Conservation (phyloP, 306 rosid species). For the Prinsepia uniflora region DNA sequence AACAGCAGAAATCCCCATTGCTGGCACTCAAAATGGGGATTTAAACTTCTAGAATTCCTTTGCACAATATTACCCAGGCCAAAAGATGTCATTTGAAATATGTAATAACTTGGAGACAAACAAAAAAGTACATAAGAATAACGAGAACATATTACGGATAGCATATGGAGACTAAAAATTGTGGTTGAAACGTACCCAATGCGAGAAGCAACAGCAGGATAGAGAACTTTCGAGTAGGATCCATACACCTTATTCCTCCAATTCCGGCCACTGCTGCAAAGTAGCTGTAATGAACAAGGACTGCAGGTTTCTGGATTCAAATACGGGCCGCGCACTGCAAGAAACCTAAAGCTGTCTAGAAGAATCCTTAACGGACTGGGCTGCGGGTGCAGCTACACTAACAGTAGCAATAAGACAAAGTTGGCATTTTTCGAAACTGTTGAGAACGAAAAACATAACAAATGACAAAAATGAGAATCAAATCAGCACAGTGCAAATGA, state of each 20-base stretch:
- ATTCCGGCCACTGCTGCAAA: constrained; percentile 30
- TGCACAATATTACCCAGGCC: not conserved
- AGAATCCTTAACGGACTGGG: too few species aligned
- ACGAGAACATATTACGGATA: not conserved
- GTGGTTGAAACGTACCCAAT: constrained; percentile 42
- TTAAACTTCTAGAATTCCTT: not conserved
- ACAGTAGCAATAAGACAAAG: not conserved
- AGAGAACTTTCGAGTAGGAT: constrained; percentile 47
- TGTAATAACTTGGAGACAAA: not conserved
- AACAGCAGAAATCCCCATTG: not conserved
- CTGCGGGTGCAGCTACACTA: too few species aligned
- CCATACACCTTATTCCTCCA: constrained; percentile 51
- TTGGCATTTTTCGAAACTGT: not conserved
- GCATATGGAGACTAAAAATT: constrained; percentile 5
- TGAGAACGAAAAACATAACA: not conserved
- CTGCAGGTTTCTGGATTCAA: too few species aligned
- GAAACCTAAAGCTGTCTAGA: too few species aligned
- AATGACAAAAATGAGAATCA: not conserved
- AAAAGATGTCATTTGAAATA: not conserved
- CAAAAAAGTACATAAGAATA: not conserved
- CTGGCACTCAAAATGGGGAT: not conserved
- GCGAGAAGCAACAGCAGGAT: constrained; percentile 49
- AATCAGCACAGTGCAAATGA: not conserved
- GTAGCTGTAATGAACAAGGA: not conserved
- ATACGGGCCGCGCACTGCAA: too few species aligned